phyloP scores from a whole-genome alignment of 352 stramenopile species.

The Halophytophthora polymorphica region DNA sequence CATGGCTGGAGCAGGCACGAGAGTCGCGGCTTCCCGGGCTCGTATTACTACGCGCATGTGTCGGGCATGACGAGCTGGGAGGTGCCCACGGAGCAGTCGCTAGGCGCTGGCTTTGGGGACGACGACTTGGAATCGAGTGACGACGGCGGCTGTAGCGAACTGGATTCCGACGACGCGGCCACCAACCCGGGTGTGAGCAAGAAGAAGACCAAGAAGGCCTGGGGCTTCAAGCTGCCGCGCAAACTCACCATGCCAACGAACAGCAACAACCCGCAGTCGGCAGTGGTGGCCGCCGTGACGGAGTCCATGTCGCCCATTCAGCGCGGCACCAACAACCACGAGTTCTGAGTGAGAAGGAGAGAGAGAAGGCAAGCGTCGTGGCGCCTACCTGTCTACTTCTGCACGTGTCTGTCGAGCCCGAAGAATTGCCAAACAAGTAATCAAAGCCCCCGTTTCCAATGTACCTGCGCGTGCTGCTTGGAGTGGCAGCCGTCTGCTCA shows the following conservation, averaged over 20 bases:
- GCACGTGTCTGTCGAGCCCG: no score
- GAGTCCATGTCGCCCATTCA: constrained; percentile 34
- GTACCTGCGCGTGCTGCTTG: no score
- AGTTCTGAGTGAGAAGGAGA: constrained; percentile 36
- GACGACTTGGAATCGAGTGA: constrained; percentile 20
- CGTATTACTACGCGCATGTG: constrained; percentile 66
- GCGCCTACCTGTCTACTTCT: no score
- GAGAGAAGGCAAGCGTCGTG: no score
- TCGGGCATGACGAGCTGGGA: constrained; percentile 69
- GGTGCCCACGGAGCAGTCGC: constrained; percentile 35
- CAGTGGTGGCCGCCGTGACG: constrained; percentile 19
- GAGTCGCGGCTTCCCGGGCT: constrained; percentile 57
- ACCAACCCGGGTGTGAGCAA: constrained; percentile 27
- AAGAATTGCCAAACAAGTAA: no score
- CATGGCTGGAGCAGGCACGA: constrained; percentile 63
- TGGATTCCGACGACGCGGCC: constrained; percentile 27
- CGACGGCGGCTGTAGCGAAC: constrained; percentile 25
- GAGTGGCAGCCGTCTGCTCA: no score
- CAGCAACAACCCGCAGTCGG: constrained; percentile 5
- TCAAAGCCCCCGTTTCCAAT: no score
- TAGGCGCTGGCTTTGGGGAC: neutral
- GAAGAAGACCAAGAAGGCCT: constrained; percentile 36
- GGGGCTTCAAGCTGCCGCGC: constrained; percentile 36
- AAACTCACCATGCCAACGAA: constrained; percentile 32
- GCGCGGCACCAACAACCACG: constrained; percentile 43